phyloP scores from a whole-genome alignment of 2,329 filamentous ascomycete genomes.

The Epichloe sylvatica region DNA sequence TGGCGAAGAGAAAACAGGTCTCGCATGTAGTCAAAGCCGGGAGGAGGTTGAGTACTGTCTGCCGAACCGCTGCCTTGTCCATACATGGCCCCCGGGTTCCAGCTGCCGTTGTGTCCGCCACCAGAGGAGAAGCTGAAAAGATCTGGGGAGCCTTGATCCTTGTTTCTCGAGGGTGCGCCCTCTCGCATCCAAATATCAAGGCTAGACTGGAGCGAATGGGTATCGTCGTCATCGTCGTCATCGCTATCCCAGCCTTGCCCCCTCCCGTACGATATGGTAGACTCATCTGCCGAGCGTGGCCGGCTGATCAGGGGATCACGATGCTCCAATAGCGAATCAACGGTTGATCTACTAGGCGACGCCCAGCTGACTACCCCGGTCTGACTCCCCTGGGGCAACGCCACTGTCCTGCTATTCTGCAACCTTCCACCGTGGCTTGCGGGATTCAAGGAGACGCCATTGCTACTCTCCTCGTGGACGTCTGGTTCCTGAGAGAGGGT shows the following conservation, averaged over 20 bases:
- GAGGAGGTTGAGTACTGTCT: conserved; percentile 13
- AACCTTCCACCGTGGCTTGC: conserved; percentile 7
- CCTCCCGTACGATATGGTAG: conserved; percentile 26
- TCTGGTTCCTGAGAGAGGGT: conserved; percentile 24
- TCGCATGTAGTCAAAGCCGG: conserved; percentile 28
- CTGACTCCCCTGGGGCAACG: not conserved
- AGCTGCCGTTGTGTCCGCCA: conserved; percentile 21
- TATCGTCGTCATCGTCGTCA: conserved; percentile 27
- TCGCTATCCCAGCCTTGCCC: conserved; percentile 32
- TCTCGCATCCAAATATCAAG: conserved; percentile 46
- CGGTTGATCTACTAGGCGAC: not conserved
- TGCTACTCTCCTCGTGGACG: conserved; percentile 17
- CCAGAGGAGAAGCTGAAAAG: conserved; percentile 38
- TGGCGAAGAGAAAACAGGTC: conserved; percentile 31
- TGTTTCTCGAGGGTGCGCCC: conserved; percentile 25
- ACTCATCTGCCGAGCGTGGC: conserved; percentile 34
- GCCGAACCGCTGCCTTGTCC: conserved; percentile 15
- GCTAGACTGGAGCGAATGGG: conserved; percentile 32
- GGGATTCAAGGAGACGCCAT: conserved; percentile 17
- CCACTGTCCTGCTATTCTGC: not conserved
- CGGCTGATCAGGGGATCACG: conserved; percentile 19
- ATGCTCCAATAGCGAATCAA: conserved; percentile 9
- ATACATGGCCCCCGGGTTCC: conserved; percentile 36
- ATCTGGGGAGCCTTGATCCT: conserved; percentile 31
- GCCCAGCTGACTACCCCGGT: conserved; percentile 4